These are phyloP conservation scores for Podila epicladia DNA, from an alignment of 192 early-diverging fungal species.

Conservation along the genomic window DNA sequence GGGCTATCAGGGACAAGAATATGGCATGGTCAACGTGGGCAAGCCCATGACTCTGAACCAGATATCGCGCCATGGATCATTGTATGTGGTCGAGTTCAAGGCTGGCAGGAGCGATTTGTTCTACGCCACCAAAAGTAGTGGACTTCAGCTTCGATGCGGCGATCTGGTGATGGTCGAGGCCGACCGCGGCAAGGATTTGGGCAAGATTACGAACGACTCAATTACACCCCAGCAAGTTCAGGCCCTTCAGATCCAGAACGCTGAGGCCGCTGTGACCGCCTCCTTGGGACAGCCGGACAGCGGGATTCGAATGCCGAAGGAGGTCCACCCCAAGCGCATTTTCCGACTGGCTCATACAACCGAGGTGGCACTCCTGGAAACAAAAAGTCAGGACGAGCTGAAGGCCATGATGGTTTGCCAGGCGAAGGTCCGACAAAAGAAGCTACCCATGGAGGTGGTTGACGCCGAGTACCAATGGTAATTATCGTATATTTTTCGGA, in stretches of 20 bases:
- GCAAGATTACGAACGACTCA: conserved; percentile 84
- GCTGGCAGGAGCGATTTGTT: conserved; percentile 87
- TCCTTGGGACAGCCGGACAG: conserved; percentile 60
- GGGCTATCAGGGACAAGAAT: conserved; percentile 36
- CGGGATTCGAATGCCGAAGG: conserved; percentile 64
- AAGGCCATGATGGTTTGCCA: conserved; percentile 91
- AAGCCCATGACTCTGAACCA: conserved; percentile 59
- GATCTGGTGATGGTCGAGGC: conserved; percentile 90
- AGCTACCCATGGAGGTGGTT: conserved; percentile 94
- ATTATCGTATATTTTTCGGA: neutral
- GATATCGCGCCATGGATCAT: conserved; percentile 60
- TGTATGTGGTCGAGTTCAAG: conserved; percentile 91
- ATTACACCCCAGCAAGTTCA: conserved; percentile 66
- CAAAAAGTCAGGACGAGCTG: conserved; percentile 90
- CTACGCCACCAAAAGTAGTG: conserved; percentile 67
- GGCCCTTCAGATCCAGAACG: conserved; percentile 53
- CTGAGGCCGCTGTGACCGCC: conserved; percentile 52
- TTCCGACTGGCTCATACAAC: conserved; percentile 80
- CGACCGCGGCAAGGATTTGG: conserved; percentile 90
- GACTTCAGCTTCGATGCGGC: conserved; percentile 62
- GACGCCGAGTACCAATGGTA: conserved; percentile 99
- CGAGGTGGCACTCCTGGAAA: conserved; percentile 83
- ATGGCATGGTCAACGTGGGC: conserved; percentile 47
- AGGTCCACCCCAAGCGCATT: conserved; percentile 92
- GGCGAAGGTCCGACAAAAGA: conserved; percentile 87